Base-by-base conservation (phyloP, 2,329 filamentous ascomycete genomes). In the Paraconiothyrium brasiliense region DNA sequence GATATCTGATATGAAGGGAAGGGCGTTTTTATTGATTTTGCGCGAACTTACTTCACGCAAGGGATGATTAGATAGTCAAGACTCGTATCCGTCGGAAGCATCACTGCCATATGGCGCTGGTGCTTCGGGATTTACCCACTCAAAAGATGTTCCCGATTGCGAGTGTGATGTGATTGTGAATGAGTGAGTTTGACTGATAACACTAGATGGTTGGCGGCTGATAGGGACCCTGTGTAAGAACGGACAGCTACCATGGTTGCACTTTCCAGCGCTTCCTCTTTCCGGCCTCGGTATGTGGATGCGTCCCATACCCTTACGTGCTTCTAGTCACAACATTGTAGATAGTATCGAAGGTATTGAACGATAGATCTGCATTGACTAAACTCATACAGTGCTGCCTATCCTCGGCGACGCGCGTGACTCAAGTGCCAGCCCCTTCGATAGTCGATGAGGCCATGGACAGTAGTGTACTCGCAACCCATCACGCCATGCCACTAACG, bases 51-150 rank as follows among this genome's bases (percentile, higher is more conserved):
- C 14, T 72, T 72, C 66, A 69, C 58, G 27, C 62, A 69, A 76
- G 73, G 76, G 76, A 77, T 75, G 70, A 74, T 69, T 77, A 77
- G 74, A 69, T 76, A 75, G 74, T 77, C 76, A 76, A 76, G 76
- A 76, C 76, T 78, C 76, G 76, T 78, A 78, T 78, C 76, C 73
- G 71, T 72, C 72, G 64, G 74, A 69, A 70, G 71, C 66, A 66
- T 54, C 62, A 58, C 61, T 43, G 63, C 64, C 48, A 50, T 61
- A 54, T 61, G 54, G 61, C 62, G 61, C 57, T 57, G 34, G 64
- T 58, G 65, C 69, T 71, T 67, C 73, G 70, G 74, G 75, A 77
- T 78, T 78, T 78, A 77, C 76, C 75, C 75, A 73, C 74, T 76
- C 70, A 76, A 61, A 65, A 10, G 57, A 16, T 24, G 54, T 62